Evolutionary conservation across 306 rosid genomes (phyloP).

Genomic region (Vigna angularis): DNA sequence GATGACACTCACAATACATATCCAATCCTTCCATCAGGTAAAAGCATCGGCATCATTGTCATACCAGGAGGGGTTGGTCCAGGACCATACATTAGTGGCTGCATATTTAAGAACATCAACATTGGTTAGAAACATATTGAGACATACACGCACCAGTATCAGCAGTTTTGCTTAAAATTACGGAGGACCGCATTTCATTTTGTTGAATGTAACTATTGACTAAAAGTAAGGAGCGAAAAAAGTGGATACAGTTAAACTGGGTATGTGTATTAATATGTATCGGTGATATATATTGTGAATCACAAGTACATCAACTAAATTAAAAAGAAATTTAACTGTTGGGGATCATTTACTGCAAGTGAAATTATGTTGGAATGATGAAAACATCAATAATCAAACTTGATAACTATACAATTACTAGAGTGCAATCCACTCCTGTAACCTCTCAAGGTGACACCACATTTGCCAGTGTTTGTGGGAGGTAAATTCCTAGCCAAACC

Average conservation of each 20-base stretch:
- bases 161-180: neutral
- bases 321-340: neutral
- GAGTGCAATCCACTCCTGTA: constrained; percentile 10
- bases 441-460: constrained; percentile 13
- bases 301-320: neutral
- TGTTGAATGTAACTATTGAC: constrained; percentile 6
- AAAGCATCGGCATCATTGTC: constrained; percentile 80
- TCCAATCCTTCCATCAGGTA: constrained; percentile 75
- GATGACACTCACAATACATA: constrained; percentile 69
- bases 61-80: constrained; percentile 69
- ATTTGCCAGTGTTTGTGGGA: constrained; percentile 5
- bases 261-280: neutral
- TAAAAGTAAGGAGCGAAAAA: neutral
- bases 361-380: neutral
- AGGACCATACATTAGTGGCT: constrained; percentile 73
- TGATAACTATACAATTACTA: neutral
- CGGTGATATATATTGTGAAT: no score
- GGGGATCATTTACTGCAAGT: constrained; percentile 9
- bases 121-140: constrained; percentile 41
- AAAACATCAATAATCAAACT: constrained; percentile 1
- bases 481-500: neutral
- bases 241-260: neutral
- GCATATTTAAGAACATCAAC: constrained; percentile 48
- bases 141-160: constrained; percentile 6
- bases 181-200: neutral